These are phyloP conservation scores for Amauroascus verrucosus DNA, from an alignment of 2,329 filamentous ascomycete species.

Conservation along the genomic window DNA sequence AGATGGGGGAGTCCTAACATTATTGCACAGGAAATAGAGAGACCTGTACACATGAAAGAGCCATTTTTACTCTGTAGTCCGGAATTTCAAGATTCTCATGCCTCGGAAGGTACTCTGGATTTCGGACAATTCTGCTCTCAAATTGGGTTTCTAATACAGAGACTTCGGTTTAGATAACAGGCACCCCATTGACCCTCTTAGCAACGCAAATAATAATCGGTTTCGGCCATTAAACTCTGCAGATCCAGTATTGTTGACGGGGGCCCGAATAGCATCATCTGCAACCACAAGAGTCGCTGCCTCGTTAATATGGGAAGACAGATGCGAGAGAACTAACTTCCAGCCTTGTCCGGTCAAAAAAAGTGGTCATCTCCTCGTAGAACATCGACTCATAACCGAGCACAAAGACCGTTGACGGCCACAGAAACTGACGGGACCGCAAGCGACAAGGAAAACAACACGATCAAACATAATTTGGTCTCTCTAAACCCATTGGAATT, in stretches of 20 bases:
- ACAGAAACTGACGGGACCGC: neutral
- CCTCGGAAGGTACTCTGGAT: neutral
- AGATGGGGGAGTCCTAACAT: neutral
- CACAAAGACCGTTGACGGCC: neutral
- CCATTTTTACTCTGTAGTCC: neutral
- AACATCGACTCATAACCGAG: neutral
- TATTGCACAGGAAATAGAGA: neutral
- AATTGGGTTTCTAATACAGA: neutral
- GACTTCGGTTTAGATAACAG: no score
- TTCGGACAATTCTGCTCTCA: neutral
- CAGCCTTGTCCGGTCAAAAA: neutral
- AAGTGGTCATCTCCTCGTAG: neutral
- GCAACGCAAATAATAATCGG: no score
- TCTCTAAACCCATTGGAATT: slow-evolving; percentile 4
- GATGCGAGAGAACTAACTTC: no score
- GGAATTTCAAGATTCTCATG: neutral
- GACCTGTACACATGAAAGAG: neutral
- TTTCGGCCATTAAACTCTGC: no score
- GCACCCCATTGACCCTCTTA: no score
- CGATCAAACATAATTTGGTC: neutral
- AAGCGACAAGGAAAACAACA: neutral
- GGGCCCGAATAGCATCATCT: neutral
- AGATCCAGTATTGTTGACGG: neutral
- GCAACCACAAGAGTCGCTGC: no score
- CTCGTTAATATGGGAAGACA: no score